Base-by-base conservation (phyloP, 139 green algal species). In the Chlorella sorokiniana region DNA sequence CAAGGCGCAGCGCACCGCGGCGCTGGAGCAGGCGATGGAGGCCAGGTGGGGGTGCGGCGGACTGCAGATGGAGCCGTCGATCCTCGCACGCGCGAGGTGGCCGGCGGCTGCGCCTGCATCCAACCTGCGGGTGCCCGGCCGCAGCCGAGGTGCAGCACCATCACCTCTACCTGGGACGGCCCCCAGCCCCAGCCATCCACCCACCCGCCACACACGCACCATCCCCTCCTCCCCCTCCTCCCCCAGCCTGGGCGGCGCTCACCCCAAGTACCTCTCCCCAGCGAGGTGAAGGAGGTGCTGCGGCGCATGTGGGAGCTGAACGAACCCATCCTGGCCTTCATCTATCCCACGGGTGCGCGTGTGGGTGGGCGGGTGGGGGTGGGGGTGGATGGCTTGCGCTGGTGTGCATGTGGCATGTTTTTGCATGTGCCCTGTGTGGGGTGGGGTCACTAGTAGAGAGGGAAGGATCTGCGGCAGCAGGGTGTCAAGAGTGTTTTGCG, bases 251-350 rank as follows among this genome's bases (percentile, higher is more conserved):
- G 37, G 52, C 25, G 68, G 70, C 35, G 56, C 38, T 14, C 59
- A 74, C 42, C 92, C 85, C 71, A 85, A 92, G 64, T 96, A 92
- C 85, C 88, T 98, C 75, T 93, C 91, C 88, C 91, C 14, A 74
- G 86, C 45, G 93, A 98, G 78, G 94, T 95, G 42, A 82, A 89
- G 62, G 91, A 93, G 61, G 80, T 96, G 61, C 65, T 98, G 77
- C 73, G 80, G 54, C 86, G 88, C 35, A 87, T 97, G 70, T 98
- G 95, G 94, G 45, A 42, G 18, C 76, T 86, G 27, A 93, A 97
- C 87, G 82, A 67, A 35, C 75, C 61, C 64, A 79, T 98, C 22
- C 83, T 97, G 52, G 65, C 67, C 20, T 88, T 92, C 67, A 87
- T 98, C 22, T 97, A 88, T 52, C 85, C 81, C 41, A 76, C 77